Conservation (phyloP, 164 flowering plant genomes). For the Annona cherimola region DNA sequence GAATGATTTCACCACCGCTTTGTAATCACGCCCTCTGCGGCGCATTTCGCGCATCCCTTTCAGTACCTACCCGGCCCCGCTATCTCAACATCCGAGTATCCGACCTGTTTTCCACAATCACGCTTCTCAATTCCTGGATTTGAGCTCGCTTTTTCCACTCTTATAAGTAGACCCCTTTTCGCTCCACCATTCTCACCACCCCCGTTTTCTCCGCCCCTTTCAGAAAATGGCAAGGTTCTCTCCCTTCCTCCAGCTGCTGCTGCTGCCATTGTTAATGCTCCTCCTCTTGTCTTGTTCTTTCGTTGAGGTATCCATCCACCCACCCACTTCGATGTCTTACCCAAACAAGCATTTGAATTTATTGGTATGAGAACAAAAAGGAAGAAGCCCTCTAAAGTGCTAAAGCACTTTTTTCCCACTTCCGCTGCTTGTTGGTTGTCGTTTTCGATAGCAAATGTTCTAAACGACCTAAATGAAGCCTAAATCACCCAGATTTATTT, state of each 20-base stretch:
- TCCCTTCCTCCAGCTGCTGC: background rate
- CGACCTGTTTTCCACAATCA: conserved; percentile 1
- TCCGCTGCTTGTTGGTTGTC: background rate
- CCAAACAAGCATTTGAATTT: too few relatives aligned
- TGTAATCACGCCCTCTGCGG: background rate
- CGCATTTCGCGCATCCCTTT: conserved; percentile 4
- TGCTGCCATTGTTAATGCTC: background rate
- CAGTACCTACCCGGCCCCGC: background rate
- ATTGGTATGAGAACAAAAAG: too few relatives aligned
- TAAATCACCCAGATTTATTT: too few relatives aligned
- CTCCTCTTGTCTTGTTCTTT: background rate
- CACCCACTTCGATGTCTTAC: too few relatives aligned
- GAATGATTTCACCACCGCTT: background rate
- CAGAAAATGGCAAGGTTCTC: conserved; percentile 2
- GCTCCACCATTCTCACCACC: background rate
- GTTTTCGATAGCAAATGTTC: background rate
- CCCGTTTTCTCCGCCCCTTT: background rate
- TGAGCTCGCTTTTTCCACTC: background rate
- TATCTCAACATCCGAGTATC: background rate
- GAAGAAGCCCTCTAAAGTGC: background rate
- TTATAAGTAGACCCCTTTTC: background rate
- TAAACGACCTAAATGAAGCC: too few relatives aligned
- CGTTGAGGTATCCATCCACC: conserved; percentile 1
- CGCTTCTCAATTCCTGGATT: background rate
- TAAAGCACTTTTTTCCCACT: background rate